A percentile compares a stretch with the other conserved stretches of the same genome.
These are phyloP conservation scores for Aspergillus ruber DNA, from an alignment of 2,329 filamentous ascomycete species.

Conservation along the genomic window DNA sequence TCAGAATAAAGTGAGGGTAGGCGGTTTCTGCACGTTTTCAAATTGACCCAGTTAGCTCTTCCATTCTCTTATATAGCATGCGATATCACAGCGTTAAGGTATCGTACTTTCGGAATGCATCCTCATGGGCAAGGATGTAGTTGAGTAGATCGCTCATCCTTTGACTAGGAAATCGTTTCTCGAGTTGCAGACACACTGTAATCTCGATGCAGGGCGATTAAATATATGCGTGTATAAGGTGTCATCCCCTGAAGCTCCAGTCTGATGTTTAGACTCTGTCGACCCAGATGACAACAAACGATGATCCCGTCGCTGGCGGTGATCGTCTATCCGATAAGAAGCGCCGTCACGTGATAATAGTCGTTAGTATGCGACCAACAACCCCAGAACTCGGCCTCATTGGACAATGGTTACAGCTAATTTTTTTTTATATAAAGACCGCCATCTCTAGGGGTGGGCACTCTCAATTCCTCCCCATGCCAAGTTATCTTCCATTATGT, in stretches of 20 bases:
- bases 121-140: slow-evolving; percentile 57
- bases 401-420: not conserved
- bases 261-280: not conserved
- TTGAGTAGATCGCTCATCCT: slow-evolving; percentile 56
- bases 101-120: slow-evolving; percentile 52
- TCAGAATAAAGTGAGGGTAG: slow-evolving; percentile 85
- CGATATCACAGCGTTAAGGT: slow-evolving; percentile 8
- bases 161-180: not conserved
- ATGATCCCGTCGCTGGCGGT: not conserved
- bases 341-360: not conserved
- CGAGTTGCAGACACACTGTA: not conserved
- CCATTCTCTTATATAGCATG: not conserved
- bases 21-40: slow-evolving; percentile 51
- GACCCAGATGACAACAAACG: slow-evolving; percentile 1
- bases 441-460: too few relatives aligned
- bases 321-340: slow-evolving; percentile 4
- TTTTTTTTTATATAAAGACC: too few relatives aligned
- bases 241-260: not conserved
- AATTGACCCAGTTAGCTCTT: slow-evolving; percentile 1
- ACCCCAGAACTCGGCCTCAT: not conserved
- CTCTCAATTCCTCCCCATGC: too few relatives aligned
- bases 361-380: not conserved
- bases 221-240: not conserved
- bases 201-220: not conserved
- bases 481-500: too few relatives aligned